A percentile compares a stretch with the other conserved stretches of the same genome.
phyloP scores from a whole-genome alignment of 192 early-diverging fungal genomes.

The Backusella psychrophila region DNA sequence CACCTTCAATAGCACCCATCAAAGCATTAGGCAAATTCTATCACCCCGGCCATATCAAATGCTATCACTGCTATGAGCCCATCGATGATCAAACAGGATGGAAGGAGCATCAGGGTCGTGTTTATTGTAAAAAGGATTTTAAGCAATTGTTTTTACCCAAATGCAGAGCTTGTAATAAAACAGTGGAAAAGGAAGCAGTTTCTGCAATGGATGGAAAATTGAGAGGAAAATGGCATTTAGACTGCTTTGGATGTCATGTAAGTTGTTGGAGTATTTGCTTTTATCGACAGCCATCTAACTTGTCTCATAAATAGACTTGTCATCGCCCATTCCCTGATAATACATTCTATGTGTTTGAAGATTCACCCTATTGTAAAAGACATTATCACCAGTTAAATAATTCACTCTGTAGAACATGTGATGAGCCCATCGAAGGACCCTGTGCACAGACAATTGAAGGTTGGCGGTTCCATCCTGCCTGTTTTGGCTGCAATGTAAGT shows the following conservation, averaged over 20 bases:
- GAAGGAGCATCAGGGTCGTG: constrained; percentile 53
- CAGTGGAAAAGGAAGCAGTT: constrained; percentile 71
- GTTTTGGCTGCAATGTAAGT: constrained; percentile 73
- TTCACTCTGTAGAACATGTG: constrained; percentile 78
- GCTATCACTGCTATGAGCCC: constrained; percentile 63
- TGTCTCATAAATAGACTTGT: constrained; percentile 46
- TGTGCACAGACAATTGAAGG: constrained; percentile 87
- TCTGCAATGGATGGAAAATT: constrained; percentile 69
- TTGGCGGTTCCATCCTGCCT: constrained; percentile 81
- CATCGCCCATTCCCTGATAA: constrained; percentile 70
- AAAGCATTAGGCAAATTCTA: constrained; percentile 66
- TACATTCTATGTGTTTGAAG: constrained; percentile 87
- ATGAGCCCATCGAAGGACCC: constrained; percentile 77
- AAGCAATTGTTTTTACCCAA: constrained; percentile 62
- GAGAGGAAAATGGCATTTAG: constrained; percentile 67
- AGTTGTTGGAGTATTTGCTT: constrained; percentile 1
- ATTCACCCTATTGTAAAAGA: constrained; percentile 78
- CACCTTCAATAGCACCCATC: constrained; percentile 37
- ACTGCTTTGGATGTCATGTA: constrained; percentile 69
- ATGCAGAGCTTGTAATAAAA: constrained; percentile 58
- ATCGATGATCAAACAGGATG: constrained; percentile 44
- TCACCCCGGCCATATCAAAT: constrained; percentile 63
- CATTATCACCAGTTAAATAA: constrained; percentile 88
- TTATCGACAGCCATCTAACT: neutral
- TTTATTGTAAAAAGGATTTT: constrained; percentile 72